A percentile compares a stretch with the other conserved stretches of the same genome.
phyloP scores from a whole-genome alignment of 2,329 filamentous ascomycete genomes.

The Cordyceps javanica region DNA sequence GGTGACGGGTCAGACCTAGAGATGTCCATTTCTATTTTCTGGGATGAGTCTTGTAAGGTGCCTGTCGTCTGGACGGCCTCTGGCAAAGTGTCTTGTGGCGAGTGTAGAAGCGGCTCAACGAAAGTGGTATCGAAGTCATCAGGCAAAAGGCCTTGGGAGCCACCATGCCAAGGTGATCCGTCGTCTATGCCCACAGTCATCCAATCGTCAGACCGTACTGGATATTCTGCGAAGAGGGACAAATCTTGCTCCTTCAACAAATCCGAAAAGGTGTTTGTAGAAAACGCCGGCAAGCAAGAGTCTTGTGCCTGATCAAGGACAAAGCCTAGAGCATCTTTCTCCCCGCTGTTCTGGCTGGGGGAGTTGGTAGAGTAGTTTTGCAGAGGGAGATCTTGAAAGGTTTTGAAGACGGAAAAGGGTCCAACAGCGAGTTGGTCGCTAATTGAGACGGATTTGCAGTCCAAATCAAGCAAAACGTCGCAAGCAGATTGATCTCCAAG shows the following conservation, averaged over 20 bases:
- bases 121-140: background rate
- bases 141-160: constrained; percentile 16
- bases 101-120: background rate
- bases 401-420: constrained; percentile 16
- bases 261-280: background rate
- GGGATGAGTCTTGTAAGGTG: background rate
- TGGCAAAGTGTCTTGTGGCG: background rate
- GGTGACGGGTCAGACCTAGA: background rate
- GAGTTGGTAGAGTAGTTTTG: no score
- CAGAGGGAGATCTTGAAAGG: background rate
- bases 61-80: background rate
- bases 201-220: constrained; percentile 15
- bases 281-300: background rate
- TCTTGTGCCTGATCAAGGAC: background rate
- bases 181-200: background rate
- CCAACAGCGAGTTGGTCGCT: constrained; percentile 7
- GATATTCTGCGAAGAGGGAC: background rate
- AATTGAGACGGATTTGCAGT: constrained; percentile 10
- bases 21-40: background rate
- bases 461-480: constrained; percentile 21
- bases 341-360: background rate
- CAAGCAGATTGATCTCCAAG: constrained; percentile 21
- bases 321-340: background rate
- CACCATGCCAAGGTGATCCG: background rate
- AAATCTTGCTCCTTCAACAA: background rate